Conservation (phyloP, 2,329 filamentous ascomycete genomes). For the Arthrobotrys pseudoclavata region DNA sequence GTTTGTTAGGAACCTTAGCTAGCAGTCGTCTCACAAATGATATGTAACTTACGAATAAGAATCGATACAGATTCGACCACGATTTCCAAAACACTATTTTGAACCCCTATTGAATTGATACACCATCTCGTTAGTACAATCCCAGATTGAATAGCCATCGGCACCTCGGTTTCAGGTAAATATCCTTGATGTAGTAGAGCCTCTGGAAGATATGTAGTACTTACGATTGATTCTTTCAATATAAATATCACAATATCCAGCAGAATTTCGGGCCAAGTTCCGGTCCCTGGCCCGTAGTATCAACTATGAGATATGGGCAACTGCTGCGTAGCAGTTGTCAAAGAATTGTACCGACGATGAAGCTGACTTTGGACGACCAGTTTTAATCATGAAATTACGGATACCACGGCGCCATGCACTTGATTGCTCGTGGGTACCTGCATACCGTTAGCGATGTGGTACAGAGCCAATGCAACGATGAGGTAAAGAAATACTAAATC, state of each 20-base stretch:
- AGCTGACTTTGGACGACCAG: not conserved
- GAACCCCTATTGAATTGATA: not conserved
- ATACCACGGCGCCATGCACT: not conserved
- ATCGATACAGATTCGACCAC: constrained; percentile 37
- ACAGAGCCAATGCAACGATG: not conserved
- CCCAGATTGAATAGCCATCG: not conserved
- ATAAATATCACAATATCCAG: not conserved
- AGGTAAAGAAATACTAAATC: not conserved
- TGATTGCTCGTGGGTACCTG: constrained; percentile 35
- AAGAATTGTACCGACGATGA: constrained; percentile 1
- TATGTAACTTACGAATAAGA: constrained; percentile 50
- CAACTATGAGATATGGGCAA: not conserved
- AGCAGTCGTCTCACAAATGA: not conserved
- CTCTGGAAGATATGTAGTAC: not conserved
- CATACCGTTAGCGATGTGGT: constrained; percentile 29
- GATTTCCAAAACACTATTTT: constrained; percentile 37
- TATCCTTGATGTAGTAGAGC: not conserved
- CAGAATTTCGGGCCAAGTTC: not conserved
- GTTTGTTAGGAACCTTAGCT: not conserved
- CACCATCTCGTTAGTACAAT: not conserved
- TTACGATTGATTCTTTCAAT: not conserved
- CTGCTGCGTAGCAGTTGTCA: not conserved
- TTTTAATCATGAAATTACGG: not conserved
- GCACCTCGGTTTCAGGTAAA: not conserved
- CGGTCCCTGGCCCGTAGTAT: not conserved